Percentiles rank a stretch among this genome's conserved stretches.
Evolutionary conservation across 2,329 filamentous ascomycete species (phyloP).

Genomic region (Fusarium tricinctum): DNA sequence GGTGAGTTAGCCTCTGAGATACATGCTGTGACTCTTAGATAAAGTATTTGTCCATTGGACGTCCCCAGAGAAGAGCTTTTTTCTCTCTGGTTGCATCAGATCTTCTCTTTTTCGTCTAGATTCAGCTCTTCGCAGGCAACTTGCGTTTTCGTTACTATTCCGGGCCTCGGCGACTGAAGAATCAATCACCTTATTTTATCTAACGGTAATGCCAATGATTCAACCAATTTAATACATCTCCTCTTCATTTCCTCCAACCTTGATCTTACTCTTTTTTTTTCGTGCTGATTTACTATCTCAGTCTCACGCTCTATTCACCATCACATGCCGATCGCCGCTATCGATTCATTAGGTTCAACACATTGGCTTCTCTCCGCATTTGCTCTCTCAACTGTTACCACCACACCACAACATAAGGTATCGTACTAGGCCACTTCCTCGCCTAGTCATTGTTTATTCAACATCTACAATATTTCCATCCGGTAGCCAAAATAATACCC

Average conservation of each 20-base stretch:
- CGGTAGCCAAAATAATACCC: background rate
- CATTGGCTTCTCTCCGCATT: slow-evolving; percentile 39
- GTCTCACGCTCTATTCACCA: slow-evolving; percentile 13
- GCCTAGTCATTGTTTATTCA: slow-evolving; percentile 7
- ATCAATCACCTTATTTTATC: slow-evolving; percentile 19
- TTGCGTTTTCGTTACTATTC: slow-evolving; percentile 11
- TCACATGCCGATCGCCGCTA: slow-evolving; percentile 47
- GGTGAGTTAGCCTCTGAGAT: slow-evolving; percentile 5
- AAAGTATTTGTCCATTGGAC: slow-evolving; percentile 32
- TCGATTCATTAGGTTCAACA: slow-evolving; percentile 27
- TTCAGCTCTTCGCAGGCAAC: slow-evolving; percentile 18
- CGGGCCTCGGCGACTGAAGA: slow-evolving; percentile 35
- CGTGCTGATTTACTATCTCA: slow-evolving; percentile 19
- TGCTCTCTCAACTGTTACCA: slow-evolving; percentile 21
- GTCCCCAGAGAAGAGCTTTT: slow-evolving; percentile 21
- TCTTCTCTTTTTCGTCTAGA: slow-evolving; percentile 29
- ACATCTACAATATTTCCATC: background rate
- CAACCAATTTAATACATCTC: slow-evolving; percentile 14
- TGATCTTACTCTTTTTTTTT: slow-evolving; percentile 17
- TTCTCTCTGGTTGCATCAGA: slow-evolving; percentile 24
- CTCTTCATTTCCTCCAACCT: slow-evolving; percentile 17
- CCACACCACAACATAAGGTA: slow-evolving; percentile 14
- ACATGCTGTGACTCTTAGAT: slow-evolving; percentile 23
- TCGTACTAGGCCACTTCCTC: slow-evolving; percentile 14
- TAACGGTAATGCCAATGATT: slow-evolving; percentile 3